These are phyloP conservation scores for Cyanidioschyzon merolae DNA, from an alignment of 23 red algal species.

Conservation along the genomic window DNA sequence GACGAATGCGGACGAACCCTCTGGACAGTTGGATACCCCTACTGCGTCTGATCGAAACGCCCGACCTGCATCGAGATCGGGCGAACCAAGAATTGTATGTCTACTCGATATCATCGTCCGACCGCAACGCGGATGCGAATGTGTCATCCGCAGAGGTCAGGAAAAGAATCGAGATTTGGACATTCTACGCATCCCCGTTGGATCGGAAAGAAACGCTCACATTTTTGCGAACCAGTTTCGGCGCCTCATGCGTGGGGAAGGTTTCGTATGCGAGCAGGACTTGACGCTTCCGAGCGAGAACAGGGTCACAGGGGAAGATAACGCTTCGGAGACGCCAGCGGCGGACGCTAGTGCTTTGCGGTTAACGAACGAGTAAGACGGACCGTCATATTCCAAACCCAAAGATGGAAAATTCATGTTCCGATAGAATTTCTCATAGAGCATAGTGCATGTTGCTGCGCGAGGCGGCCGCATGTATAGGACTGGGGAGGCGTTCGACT, in stretches of 20 bases:
- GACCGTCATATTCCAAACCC: too few species aligned
- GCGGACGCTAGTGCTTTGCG: too few species aligned
- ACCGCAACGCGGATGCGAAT: neutral
- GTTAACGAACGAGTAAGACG: too few species aligned
- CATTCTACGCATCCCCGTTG: neutral
- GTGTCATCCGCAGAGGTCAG: neutral
- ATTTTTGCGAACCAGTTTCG: constrained; percentile 6
- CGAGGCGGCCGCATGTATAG: too few species aligned
- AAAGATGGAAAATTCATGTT: too few species aligned
- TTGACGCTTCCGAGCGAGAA: neutral
- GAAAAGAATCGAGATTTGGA: neutral
- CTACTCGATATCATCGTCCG: neutral
- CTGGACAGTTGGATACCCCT: neutral
- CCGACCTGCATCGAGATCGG: neutral
- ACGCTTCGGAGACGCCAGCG: neutral
- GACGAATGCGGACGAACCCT: neutral
- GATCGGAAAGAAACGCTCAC: neutral
- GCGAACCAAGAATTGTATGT: neutral
- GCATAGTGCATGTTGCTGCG: too few species aligned
- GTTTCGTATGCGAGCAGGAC: constrained; percentile 8
- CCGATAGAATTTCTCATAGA: too few species aligned
- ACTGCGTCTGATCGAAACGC: neutral
- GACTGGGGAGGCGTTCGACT: too few species aligned
- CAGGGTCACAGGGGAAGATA: neutral
- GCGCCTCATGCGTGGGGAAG: constrained; percentile 12